Conservation (phyloP, 2,329 filamentous ascomycete species). For the Colletotrichum musicola region DNA sequence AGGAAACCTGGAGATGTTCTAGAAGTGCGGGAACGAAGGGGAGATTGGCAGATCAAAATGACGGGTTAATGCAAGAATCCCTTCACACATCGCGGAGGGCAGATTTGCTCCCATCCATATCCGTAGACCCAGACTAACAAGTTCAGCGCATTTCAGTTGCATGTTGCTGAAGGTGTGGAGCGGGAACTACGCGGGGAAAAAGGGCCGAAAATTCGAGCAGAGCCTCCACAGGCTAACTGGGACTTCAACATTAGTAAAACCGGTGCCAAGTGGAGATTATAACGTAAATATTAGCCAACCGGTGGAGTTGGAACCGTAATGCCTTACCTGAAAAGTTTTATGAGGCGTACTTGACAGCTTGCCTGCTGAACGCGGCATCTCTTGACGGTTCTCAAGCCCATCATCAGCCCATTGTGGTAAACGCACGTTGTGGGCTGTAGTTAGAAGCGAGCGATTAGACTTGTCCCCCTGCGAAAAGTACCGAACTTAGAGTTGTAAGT, state of each 20-base stretch:
- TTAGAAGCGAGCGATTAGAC: not conserved
- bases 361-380: not conserved
- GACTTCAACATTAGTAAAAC: conserved; percentile 24
- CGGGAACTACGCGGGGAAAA: conserved; percentile 34
- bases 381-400: not conserved
- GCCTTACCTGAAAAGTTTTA: conserved; percentile 32
- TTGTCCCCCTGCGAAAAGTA: not conserved
- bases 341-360: conserved; percentile 18
- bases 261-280: conserved; percentile 28
- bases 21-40: not conserved
- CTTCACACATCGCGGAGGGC: not conserved
- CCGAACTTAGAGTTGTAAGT: not conserved
- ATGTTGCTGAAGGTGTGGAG: not conserved
- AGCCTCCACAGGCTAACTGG: conserved; percentile 23
- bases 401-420: not conserved
- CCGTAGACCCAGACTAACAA: too few relatives aligned
- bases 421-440: not conserved
- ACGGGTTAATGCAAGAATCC: not conserved
- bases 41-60: not conserved
- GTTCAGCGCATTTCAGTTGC: too few relatives aligned
- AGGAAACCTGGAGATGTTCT: not conserved
- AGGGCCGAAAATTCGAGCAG: conserved; percentile 23
- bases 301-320: conserved; percentile 23
- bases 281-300: conserved; percentile 37
- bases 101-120: not conserved